Percentiles rank a stretch among this genome's conserved stretches.
These are phyloP conservation scores for Pseudogymnoascus sp. DNA, from an alignment of 2,329 filamentous ascomycete genomes.

Conservation along the genomic window DNA sequence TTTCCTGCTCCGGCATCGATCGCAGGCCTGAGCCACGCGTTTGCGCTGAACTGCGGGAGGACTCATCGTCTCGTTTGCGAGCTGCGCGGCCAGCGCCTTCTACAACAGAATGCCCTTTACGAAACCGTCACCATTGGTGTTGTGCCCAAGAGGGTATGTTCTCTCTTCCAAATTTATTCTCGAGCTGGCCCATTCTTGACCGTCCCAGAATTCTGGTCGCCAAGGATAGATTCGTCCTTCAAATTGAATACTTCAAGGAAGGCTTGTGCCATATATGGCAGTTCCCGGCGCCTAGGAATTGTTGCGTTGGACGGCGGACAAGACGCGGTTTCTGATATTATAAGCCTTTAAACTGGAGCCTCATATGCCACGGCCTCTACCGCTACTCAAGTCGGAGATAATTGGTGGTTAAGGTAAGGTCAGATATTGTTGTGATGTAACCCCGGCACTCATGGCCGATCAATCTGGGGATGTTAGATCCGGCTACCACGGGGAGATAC, in stretches of 20 bases:
- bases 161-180: not conserved
- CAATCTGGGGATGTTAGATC: not conserved
- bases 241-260: not conserved
- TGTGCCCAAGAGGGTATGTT: constrained; percentile 6
- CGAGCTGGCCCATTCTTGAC: not conserved
- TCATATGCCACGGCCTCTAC: not conserved
- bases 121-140: not conserved
- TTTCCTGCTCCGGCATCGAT: constrained; percentile 58
- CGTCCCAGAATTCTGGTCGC: not conserved
- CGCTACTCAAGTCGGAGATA: not conserved
- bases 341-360: not conserved
- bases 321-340: not conserved
- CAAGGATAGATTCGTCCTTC: not conserved
- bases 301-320: not conserved
- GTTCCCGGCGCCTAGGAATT: not conserved
- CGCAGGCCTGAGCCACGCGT: constrained; percentile 44
- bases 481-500: not conserved
- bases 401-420: not conserved
- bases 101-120: not conserved
- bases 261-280: not conserved
- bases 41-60: constrained; percentile 1
- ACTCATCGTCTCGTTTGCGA: not conserved
- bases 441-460: not conserved
- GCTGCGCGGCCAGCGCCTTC: not conserved
- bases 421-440: not conserved